Conservation (phyloP, 176 grass and related monocot species). For the Calamus simplicifolius region DNA sequence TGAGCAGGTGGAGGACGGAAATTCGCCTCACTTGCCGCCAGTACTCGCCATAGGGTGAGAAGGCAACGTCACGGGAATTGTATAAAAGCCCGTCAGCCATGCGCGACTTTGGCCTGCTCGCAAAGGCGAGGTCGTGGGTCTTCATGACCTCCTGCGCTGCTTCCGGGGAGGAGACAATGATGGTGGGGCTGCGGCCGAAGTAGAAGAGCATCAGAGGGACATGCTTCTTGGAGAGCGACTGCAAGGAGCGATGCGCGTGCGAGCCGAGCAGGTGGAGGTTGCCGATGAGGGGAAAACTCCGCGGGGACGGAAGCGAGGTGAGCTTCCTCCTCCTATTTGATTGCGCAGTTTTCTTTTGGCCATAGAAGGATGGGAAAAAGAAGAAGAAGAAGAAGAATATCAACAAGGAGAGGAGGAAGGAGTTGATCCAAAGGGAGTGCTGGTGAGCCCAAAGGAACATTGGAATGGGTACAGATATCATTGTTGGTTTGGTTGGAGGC, state of each 20-base stretch:
- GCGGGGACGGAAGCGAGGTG: conserved; percentile 27
- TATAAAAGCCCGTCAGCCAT: not conserved
- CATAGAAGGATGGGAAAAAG: not conserved
- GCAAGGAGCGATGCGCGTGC: conserved; percentile 29
- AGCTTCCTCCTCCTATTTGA: not conserved
- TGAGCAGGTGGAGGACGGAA: conserved; percentile 34
- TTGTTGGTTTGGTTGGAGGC: too few species aligned
- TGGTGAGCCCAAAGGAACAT: too few species aligned
- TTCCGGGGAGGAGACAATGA: conserved; percentile 43
- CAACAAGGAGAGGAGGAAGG: not conserved
- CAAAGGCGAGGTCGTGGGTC: conserved; percentile 7
- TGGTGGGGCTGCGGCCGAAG: conserved; percentile 11
- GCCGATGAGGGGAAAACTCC: conserved; percentile 32
- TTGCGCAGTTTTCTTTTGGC: not conserved
- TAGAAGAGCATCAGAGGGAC: conserved; percentile 22
- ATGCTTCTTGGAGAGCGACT: conserved; percentile 7
- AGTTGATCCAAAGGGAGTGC: not conserved
- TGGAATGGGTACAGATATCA: too few species aligned
- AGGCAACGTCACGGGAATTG: conserved; percentile 4
- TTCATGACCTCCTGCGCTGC: conserved; percentile 27
- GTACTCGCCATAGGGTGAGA: conserved; percentile 45
- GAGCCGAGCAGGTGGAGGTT: conserved; percentile 45
- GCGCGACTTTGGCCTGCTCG: not conserved
- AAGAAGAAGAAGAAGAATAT: conserved; percentile 1
- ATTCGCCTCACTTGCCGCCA: conserved; percentile 37